A percentile compares a stretch with the other conserved stretches of the same genome.
Conservation (phyloP, 2,329 filamentous ascomycete genomes). For the Pezicula radicicola region DNA sequence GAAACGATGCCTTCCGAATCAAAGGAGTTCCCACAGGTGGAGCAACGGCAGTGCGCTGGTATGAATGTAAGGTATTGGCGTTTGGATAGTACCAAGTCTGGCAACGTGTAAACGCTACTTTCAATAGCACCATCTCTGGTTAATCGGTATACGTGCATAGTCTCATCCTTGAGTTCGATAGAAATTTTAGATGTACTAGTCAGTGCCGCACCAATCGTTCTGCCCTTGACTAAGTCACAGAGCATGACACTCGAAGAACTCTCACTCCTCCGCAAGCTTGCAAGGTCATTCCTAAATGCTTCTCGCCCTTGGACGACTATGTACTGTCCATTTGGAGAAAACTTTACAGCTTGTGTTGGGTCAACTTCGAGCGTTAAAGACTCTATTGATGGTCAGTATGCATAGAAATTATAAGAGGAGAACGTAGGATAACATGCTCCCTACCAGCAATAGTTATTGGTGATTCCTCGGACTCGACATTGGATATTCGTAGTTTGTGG, state of each 20-base stretch:
- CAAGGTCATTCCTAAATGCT: not conserved
- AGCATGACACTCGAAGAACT: not conserved
- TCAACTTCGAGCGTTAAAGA: conserved; percentile 1
- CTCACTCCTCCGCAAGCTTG: not conserved
- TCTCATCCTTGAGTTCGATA: not conserved
- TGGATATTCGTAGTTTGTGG: conserved; percentile 2
- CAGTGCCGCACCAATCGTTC: not conserved
- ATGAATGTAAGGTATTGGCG: conserved; percentile 3
- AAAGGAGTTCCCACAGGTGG: conserved; percentile 1
- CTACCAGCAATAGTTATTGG: conserved; percentile 2
- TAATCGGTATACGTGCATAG: conserved; percentile 1
- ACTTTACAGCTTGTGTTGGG: conserved; percentile 1
- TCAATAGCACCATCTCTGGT: conserved; percentile 4
- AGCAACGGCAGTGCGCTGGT: conserved; percentile 1
- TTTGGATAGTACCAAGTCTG: not conserved
- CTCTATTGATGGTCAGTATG: not conserved
- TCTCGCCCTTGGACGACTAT: conserved; percentile 2
- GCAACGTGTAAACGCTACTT: not conserved
- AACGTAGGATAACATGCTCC: not conserved
- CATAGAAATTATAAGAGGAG: not conserved
- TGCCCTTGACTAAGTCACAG: conserved; percentile 1
- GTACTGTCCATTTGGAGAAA: conserved; percentile 2
- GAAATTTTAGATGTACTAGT: not conserved
- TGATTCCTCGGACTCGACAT: not conserved
- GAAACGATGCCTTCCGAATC: not conserved